phyloP scores from a whole-genome alignment of 2,329 filamentous ascomycete genomes.

The Alternaria viburni region DNA sequence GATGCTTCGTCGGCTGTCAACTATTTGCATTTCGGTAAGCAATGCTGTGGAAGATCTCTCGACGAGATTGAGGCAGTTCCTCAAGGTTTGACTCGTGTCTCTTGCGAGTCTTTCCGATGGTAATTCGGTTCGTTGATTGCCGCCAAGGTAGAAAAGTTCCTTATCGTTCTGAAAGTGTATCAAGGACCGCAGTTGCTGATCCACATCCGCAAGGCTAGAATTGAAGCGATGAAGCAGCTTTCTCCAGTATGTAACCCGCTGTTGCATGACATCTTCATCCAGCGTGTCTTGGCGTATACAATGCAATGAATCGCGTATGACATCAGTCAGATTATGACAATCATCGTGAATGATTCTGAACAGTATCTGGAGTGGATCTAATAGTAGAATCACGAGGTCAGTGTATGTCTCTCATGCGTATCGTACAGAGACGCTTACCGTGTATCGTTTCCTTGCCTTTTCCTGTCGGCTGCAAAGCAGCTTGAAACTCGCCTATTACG shows the following conservation, averaged over 20 bases:
- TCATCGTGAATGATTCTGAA: slow-evolving; percentile 21
- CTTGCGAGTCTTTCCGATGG: background rate
- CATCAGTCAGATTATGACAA: slow-evolving; percentile 11
- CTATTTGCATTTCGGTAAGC: slow-evolving; percentile 45
- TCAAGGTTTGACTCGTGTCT: background rate
- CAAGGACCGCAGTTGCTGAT: background rate
- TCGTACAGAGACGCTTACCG: background rate
- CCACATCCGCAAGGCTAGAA: background rate
- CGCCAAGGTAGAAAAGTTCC: background rate
- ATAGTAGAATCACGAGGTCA: slow-evolving; percentile 55
- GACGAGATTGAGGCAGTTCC: background rate
- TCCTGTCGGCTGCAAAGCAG: background rate
- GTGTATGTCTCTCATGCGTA: background rate
- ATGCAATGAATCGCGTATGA: slow-evolving; percentile 17
- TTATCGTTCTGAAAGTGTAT: background rate
- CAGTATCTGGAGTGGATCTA: slow-evolving; percentile 49
- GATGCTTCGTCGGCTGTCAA: slow-evolving; percentile 36
- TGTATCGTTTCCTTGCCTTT: background rate
- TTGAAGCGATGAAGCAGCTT: background rate
- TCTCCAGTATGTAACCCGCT: background rate
- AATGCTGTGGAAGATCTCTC: slow-evolving; percentile 26
- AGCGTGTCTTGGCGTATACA: slow-evolving; percentile 23
- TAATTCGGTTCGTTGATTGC: background rate
- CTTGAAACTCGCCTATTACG: background rate
- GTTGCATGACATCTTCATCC: slow-evolving; percentile 6